Conservation (phyloP, 768 basidiomycete species). For the Tulasnella sp. region DNA sequence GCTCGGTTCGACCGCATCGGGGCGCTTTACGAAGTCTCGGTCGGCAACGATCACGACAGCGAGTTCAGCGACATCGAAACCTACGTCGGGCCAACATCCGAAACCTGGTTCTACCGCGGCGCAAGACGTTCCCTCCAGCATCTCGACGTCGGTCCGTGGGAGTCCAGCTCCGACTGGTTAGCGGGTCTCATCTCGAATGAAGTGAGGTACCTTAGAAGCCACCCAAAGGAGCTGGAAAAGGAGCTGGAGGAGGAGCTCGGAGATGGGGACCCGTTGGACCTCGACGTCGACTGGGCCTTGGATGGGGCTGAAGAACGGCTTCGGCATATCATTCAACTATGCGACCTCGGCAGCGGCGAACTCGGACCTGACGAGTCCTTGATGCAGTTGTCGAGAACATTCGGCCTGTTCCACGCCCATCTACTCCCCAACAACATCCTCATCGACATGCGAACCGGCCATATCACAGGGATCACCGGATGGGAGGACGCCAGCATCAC, state of each 20-base stretch:
- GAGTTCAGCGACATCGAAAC: neutral
- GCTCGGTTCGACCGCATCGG: conserved; percentile 1
- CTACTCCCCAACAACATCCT: conserved; percentile 8
- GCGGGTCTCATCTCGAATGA: conserved; percentile 1
- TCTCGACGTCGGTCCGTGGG: conserved; percentile 3
- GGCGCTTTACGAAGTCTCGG: neutral
- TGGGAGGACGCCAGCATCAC: conserved; percentile 3
- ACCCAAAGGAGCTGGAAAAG: neutral
- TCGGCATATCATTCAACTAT: neutral
- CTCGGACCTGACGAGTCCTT: neutral
- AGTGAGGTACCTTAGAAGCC: neutral
- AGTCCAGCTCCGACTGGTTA: conserved; percentile 4
- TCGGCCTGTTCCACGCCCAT: conserved; percentile 7
- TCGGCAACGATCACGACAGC: neutral
- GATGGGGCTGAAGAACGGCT: neutral
- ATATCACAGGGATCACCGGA: neutral
- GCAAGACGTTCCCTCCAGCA: neutral
- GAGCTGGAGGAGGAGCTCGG: neutral
- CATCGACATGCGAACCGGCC: neutral
- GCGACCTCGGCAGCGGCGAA: conserved; percentile 4
- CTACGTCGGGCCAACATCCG: neutral
- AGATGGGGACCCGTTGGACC: neutral
- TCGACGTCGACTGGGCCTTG: neutral
- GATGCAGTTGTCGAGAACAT: neutral
- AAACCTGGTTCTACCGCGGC: conserved; percentile 6